Percentiles rank a stretch among this genome's conserved stretches.
phyloP scores from a whole-genome alignment of 306 rosid genomes.

The Mimosa pudica region DNA sequence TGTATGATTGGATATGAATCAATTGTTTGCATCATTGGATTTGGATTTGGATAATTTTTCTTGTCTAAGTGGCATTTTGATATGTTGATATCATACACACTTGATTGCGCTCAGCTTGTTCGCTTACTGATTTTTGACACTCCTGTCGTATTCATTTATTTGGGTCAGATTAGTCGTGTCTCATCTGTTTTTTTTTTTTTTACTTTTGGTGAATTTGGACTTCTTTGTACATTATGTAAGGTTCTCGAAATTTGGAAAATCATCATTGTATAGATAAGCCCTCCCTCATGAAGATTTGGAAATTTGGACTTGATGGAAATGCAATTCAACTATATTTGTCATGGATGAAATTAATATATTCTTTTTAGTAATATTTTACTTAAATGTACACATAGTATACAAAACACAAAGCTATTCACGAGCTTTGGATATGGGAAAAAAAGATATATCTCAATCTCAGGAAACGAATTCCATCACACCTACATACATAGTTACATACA shows the following conservation, averaged over 20 bases:
- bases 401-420: neutral
- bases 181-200: neutral
- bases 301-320: too few relatives aligned
- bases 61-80: neutral
- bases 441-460: neutral
- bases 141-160: neutral
- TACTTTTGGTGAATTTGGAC: neutral
- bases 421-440: neutral
- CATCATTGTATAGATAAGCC: neutral
- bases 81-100: neutral
- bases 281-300: neutral
- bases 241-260: neutral
- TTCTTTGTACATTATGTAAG: neutral
- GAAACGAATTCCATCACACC: neutral
- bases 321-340: neutral
- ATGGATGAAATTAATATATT: too few relatives aligned
- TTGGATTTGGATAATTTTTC: conserved; percentile 21
- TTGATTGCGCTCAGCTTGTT: neutral
- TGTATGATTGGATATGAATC: conserved; percentile 21
- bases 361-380: too few relatives aligned
- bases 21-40: conserved; percentile 22
- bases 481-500: neutral
- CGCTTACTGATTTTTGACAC: neutral
- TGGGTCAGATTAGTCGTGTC: neutral
- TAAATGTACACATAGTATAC: neutral